Percentiles rank a stretch among this genome's conserved stretches.
phyloP scores from a whole-genome alignment of 805 yeast species.

The Candida chauliodis region DNA sequence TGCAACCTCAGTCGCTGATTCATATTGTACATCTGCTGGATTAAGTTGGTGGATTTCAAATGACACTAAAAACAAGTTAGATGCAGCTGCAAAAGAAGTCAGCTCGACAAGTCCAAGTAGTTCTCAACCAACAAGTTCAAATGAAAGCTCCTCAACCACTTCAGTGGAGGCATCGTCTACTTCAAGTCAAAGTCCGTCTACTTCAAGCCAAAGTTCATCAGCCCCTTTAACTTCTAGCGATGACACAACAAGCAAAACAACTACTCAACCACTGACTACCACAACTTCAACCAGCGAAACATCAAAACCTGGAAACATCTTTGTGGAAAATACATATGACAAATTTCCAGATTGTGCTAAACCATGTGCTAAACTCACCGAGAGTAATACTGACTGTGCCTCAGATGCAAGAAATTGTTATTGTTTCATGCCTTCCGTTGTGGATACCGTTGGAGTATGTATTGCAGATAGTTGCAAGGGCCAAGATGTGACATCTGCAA shows the following conservation, averaged over 20 bases:
- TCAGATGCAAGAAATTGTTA: constrained; percentile 40
- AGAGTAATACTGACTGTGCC: constrained; percentile 47
- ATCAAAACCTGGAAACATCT: constrained; percentile 10
- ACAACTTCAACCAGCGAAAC: background rate
- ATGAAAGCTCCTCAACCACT: background rate
- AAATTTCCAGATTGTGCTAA: constrained; percentile 42
- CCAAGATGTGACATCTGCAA: constrained; percentile 24
- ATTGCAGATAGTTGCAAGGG: constrained; percentile 35
- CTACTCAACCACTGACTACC: background rate
- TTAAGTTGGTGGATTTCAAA: constrained; percentile 6
- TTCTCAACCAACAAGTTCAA: background rate
- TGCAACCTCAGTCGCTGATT: constrained; percentile 25
- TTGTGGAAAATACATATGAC: constrained; percentile 13
- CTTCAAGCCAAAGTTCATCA: background rate
- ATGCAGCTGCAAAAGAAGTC: background rate
- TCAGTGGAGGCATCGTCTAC: background rate
- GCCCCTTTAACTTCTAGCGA: background rate
- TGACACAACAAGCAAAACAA: background rate
- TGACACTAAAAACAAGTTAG: background rate
- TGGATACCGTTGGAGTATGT: constrained; percentile 32
- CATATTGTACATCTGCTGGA: background rate
- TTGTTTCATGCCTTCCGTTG: constrained; percentile 37
- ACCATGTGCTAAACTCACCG: constrained; percentile 26
- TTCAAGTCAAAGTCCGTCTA: background rate
- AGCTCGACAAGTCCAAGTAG: background rate